These are phyloP conservation scores for Cladosporium austrohemisphaericum DNA, from an alignment of 2,329 filamentous ascomycete species.

Conservation along the genomic window DNA sequence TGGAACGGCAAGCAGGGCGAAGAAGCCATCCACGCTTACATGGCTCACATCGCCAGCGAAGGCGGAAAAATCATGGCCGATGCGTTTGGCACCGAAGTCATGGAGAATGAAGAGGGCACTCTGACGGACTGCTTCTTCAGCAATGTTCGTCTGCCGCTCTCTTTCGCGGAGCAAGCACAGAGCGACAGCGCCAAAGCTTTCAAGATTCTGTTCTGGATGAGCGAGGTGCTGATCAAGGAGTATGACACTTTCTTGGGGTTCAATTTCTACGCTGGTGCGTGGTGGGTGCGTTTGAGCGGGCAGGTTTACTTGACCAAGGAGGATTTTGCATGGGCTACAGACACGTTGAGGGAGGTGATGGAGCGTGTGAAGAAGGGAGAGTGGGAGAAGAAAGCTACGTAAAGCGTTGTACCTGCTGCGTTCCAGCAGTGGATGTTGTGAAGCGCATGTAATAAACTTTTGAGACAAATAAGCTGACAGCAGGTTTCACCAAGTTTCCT, in stretches of 20 bases:
- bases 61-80: constrained; percentile 60
- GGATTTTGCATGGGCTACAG: constrained; percentile 71
- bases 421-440: too few species aligned
- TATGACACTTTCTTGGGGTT: constrained; percentile 72
- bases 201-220: constrained; percentile 42
- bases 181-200: constrained; percentile 31
- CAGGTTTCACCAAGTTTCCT: too few species aligned
- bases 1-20: constrained; percentile 53
- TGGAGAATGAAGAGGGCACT: constrained; percentile 63
- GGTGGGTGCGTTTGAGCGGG: constrained; percentile 71
- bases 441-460: too few species aligned
- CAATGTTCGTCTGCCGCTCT: constrained; percentile 70
- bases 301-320: constrained; percentile 78
- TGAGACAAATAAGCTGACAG: too few species aligned
- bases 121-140: constrained; percentile 65
- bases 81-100: constrained; percentile 64
- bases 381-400: constrained; percentile 22
- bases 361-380: constrained; percentile 48
- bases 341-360: constrained; percentile 56
- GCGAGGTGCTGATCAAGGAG: constrained; percentile 41
- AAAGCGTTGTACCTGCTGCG: background rate
- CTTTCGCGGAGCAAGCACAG: constrained; percentile 34
- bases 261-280: constrained; percentile 56
- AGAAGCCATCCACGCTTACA: constrained; percentile 62
- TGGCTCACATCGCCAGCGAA: constrained; percentile 57